Evolutionary conservation across 345 rosid genomes (phyloP).

Genomic region (Populus deltoides): DNA sequence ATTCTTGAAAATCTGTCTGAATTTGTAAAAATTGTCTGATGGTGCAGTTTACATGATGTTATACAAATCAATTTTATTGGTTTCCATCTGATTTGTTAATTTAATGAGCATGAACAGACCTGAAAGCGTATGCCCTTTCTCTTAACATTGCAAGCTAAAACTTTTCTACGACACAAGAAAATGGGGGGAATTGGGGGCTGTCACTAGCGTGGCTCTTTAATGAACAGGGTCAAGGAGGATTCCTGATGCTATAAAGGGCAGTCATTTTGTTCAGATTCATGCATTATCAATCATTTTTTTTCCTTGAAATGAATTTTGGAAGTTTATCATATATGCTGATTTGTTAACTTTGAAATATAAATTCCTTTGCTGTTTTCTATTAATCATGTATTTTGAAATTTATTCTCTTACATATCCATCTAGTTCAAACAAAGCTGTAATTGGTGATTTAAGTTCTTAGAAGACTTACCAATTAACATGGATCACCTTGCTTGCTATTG

Average conservation of each 20-base stretch:
- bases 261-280: not conserved
- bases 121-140: too few species aligned
- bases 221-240: not conserved
- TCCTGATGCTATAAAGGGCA: not conserved
- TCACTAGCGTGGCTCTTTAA: too few species aligned
- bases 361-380: not conserved
- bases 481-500: slow-evolving; percentile 13
- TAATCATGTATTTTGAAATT: not conserved
- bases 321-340: not conserved
- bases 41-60: not conserved
- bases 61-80: not conserved
- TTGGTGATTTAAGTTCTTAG: not conserved
- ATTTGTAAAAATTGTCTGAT: not conserved
- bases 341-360: not conserved
- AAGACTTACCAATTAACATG: not conserved
- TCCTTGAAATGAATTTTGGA: not conserved
- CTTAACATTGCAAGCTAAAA: too few species aligned
- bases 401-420: not conserved
- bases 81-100: not conserved
- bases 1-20: not conserved
- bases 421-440: not conserved
- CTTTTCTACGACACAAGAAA: too few species aligned
- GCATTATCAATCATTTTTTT: not conserved
- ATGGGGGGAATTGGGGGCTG: too few species aligned
- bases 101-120: not conserved